Percentiles rank a stretch among this genome's conserved stretches.
Evolutionary conservation across 352 stramenopile species (phyloP).

Genomic region (Pythium dissotocum): DNA sequence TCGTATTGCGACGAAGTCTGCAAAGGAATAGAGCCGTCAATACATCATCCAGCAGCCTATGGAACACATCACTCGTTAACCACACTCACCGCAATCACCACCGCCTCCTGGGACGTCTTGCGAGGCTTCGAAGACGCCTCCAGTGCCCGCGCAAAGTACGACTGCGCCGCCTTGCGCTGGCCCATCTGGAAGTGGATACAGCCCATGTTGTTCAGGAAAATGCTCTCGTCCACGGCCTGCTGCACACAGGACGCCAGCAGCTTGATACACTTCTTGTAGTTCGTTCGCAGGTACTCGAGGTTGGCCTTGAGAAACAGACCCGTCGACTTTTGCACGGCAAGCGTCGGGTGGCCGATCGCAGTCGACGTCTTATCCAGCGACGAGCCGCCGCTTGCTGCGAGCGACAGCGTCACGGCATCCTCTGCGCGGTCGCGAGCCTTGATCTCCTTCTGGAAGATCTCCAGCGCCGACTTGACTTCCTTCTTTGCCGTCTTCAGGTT

Average conservation of each 20-base stretch:
- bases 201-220: constrained; percentile 91
- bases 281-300: constrained; percentile 92
- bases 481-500: constrained; percentile 92
- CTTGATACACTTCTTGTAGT: constrained; percentile 95
- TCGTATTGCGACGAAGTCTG: constrained; percentile 80
- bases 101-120: constrained; percentile 47
- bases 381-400: constrained; percentile 30
- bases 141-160: constrained; percentile 89
- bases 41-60: constrained; percentile 21
- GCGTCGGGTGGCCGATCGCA: constrained; percentile 69
- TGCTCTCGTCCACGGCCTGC: constrained; percentile 78
- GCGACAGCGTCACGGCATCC: constrained; percentile 20
- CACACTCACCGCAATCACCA: constrained; percentile 42
- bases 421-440: constrained; percentile 47
- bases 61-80: background rate
- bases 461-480: constrained; percentile 91
- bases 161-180: constrained; percentile 88
- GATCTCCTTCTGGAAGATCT: constrained; percentile 93
- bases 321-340: constrained; percentile 87
- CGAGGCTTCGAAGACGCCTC: constrained; percentile 60
- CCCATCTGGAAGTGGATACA: constrained; percentile 93
- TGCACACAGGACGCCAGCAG: constrained; percentile 89
- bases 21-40: constrained; percentile 4
- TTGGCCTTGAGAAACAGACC: constrained; percentile 93
- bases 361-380: constrained; percentile 74